Base-by-base conservation (phyloP, 2,329 filamentous ascomycete genomes). In the Claviceps sp. region DNA sequence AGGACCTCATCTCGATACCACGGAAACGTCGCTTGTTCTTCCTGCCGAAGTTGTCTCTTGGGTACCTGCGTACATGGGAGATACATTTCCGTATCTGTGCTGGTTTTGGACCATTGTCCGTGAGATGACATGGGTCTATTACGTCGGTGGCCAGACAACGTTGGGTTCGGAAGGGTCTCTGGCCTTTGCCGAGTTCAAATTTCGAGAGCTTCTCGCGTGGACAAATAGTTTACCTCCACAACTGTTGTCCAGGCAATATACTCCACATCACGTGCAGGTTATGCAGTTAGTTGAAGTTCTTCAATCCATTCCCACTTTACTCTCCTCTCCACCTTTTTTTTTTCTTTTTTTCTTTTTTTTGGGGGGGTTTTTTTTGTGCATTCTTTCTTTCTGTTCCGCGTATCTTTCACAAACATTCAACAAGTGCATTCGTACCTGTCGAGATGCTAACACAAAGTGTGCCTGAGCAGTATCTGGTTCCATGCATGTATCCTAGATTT, bases 121-220 rank as follows among this genome's bases (percentile, higher is more conserved):
- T 5, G 58, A 59, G 16, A 58, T 61, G 40, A 51, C 53, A 47
- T 20, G 61, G 56, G 56, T 51, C 40, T 65, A 63, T 34, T 62
- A 64, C 17, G 55, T 56, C 4, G 39, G 52, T 8, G 52, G 51
- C 17, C 52, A 51, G 8, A 55, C 52, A 1, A 55, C 56, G 4
- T 44, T 38, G 22, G 42, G 2, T 26, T 51, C 1, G 23, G 11
- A n/a, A 16, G 53, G 9, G 50, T 52, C 54, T 14, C 47, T 61
- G 14, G 53, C 54, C 8, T 60, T 65, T 42, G 61, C 60, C 1
- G 65, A 67, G 50, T 57, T 57, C 45, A 63, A 61, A 23, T 68
- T 61, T 47, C 64, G 62, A 11, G 63, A 67, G 50, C 55, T 67
- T 0, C 54, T 68, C 6, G 59, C 62, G 3, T 68, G 63, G 64